A percentile compares a stretch with the other conserved stretches of the same genome.
These are phyloP conservation scores for Coemansia sp. DNA, from an alignment of 192 early-diverging fungal species.

Conservation along the genomic window DNA sequence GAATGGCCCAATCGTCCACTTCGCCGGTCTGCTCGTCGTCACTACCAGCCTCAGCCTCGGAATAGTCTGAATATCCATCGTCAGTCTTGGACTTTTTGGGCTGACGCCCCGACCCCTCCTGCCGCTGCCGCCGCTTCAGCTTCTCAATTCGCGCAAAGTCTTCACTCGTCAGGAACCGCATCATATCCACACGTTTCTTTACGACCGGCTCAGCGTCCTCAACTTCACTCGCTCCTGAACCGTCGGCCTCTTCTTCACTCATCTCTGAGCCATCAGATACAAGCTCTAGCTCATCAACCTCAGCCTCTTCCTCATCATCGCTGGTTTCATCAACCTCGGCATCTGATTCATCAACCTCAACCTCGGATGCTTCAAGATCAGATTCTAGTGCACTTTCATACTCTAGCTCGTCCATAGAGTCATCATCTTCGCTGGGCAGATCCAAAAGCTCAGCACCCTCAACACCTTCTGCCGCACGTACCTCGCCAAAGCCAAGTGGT, in stretches of 20 bases:
- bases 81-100: conserved; percentile 4
- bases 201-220: conserved; percentile 29
- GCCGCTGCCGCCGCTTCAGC: conserved; percentile 66
- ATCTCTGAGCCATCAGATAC: conserved; percentile 16
- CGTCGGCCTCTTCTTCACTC: conserved; percentile 50
- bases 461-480: conserved; percentile 64
- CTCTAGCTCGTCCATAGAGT: conserved; percentile 16
- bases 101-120: conserved; percentile 12
- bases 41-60: conserved; percentile 5
- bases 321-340: conserved; percentile 35
- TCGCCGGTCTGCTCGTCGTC: conserved; percentile 18
- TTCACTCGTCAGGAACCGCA: conserved; percentile 59
- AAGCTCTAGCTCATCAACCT: conserved; percentile 5
- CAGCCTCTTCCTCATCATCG: conserved; percentile 45
- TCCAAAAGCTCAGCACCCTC: conserved; percentile 80
- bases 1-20: conserved; percentile 45
- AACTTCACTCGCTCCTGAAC: conserved; percentile 29
- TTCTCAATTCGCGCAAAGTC: conserved; percentile 87
- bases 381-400: conserved; percentile 17
- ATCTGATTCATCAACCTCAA: conserved; percentile 3
- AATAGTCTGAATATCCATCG: conserved; percentile 5
- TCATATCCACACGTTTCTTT: conserved; percentile 74
- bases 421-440: conserved; percentile 24
- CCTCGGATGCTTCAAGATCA: conserved; percentile 2
- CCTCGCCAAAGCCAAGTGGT: conserved; percentile 69